Conservation (phyloP, 1,284 basidiomycete genomes). For the Ceratobasidium sp. region DNA sequence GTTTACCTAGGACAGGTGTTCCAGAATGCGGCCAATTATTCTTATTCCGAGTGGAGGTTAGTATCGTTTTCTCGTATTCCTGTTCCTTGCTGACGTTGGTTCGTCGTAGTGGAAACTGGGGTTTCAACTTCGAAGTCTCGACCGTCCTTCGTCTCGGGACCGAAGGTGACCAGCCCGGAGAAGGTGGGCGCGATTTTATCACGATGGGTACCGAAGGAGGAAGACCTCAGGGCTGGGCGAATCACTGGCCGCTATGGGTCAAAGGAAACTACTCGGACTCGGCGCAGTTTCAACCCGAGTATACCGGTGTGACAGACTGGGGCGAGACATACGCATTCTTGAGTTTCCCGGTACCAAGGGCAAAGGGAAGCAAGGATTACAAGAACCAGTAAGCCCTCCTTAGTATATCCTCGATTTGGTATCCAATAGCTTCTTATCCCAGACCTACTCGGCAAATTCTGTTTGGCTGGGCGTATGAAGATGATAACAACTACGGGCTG, state of each 20-base stretch:
- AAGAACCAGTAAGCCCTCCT: conserved; percentile 36
- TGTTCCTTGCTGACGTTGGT: background rate
- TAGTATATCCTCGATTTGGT: background rate
- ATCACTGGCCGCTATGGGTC: conserved; percentile 41
- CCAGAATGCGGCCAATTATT: conserved; percentile 22
- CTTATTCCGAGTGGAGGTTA: conserved; percentile 36
- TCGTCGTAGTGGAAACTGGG: conserved; percentile 34
- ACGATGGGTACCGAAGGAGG: conserved; percentile 43
- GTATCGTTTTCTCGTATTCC: background rate
- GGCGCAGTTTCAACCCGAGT: conserved; percentile 23
- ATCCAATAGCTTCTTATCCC: background rate
- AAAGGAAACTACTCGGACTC: conserved; percentile 29
- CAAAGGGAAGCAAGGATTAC: conserved; percentile 33
- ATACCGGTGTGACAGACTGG: conserved; percentile 39
- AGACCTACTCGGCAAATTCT: conserved; percentile 39
- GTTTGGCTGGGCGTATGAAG: conserved; percentile 39
- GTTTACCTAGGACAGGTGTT: conserved; percentile 40
- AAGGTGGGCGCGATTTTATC: conserved; percentile 37
- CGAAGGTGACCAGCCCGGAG: conserved; percentile 41
- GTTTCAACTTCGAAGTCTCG: conserved; percentile 40
- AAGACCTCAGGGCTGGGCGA: conserved; percentile 31
- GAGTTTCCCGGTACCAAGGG: conserved; percentile 37
- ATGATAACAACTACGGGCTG: conserved; percentile 42
- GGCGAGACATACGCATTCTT: conserved; percentile 42
- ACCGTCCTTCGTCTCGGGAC: conserved; percentile 41